Percentiles rank a stretch among this genome's conserved stretches.
Conservation (phyloP, 495 filamentous ascomycete species). For the Penicillium canariense region DNA sequence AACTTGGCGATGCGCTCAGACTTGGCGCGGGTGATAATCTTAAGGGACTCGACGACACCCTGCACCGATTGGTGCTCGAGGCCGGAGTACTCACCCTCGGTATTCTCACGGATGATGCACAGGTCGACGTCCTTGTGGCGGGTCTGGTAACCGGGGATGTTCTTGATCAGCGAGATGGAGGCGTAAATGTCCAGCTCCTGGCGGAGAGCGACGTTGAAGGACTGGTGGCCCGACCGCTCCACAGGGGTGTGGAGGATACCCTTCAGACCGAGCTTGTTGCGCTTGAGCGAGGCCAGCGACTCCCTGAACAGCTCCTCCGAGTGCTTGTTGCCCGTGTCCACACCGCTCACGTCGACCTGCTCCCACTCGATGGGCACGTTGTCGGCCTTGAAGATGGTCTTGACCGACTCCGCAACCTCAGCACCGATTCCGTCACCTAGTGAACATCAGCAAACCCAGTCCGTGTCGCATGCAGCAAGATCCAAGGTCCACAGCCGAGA, state of each 20-base stretch:
- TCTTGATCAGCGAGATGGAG: constrained; percentile 96
- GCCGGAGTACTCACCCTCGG: constrained; percentile 98
- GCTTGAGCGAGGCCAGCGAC: constrained; percentile 88
- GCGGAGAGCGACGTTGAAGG: constrained; percentile 97
- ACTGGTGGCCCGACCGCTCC: constrained; percentile 94
- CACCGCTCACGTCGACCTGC: constrained; percentile 92
- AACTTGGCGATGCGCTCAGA: constrained; percentile 99
- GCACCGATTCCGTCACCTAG: constrained; percentile 94
- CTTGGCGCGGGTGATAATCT: constrained; percentile 98
- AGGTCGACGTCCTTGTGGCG: constrained; percentile 95
- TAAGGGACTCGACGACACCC: constrained; percentile 97
- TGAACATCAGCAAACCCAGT: constrained; percentile 3
- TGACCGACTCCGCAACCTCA: constrained; percentile 96
- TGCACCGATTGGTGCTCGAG: constrained; percentile 97
- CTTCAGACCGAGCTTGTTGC: constrained; percentile 98
- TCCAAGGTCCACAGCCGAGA: no score
- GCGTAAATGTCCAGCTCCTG: constrained; percentile 99
- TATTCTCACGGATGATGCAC: constrained; percentile 99
- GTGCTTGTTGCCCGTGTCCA: constrained; percentile 82
- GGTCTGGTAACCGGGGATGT: constrained; percentile 96
- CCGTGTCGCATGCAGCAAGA: neutral
- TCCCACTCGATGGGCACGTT: constrained; percentile 99
- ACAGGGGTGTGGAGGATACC: constrained; percentile 95
- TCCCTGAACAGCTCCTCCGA: constrained; percentile 93
- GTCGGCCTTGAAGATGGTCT: constrained; percentile 99